phyloP scores from a whole-genome alignment of 1,284 basidiomycete species.

The Amylostereum chailletii region DNA sequence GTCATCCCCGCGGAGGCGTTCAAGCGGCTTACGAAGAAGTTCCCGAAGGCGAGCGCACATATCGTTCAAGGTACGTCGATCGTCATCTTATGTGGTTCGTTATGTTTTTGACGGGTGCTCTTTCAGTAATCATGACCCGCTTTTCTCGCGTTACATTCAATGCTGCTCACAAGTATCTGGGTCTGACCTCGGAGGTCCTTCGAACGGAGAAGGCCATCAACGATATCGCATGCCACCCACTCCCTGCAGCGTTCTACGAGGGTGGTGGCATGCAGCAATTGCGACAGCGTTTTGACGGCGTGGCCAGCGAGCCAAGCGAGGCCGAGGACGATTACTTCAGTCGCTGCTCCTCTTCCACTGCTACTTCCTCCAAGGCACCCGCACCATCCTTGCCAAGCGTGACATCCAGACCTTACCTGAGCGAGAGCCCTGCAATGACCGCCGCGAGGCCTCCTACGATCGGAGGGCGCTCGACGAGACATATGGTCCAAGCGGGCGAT shows the following conservation, averaged over 20 bases:
- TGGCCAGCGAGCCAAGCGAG: conserved; percentile 33
- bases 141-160: conserved; percentile 97
- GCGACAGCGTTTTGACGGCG: conserved; percentile 74
- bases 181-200: conserved; percentile 91
- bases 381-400: conserved; percentile 4
- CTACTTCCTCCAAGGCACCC: conserved; percentile 14
- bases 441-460: neutral
- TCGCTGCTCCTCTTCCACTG: conserved; percentile 16
- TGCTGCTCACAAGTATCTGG: conserved; percentile 93
- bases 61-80: conserved; percentile 77
- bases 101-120: conserved; percentile 9
- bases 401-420: conserved; percentile 8
- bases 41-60: conserved; percentile 93
- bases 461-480: conserved; percentile 12
- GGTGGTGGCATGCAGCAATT: conserved; percentile 88
- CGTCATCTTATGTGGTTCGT: neutral
- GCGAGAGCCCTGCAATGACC: conserved; percentile 17
- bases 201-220: conserved; percentile 97
- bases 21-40: conserved; percentile 85
- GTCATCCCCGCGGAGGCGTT: conserved; percentile 99
- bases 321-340: conserved; percentile 51
- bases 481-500: conserved; percentile 60
- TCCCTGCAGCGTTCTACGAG: conserved; percentile 89
- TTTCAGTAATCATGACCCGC: conserved; percentile 83
- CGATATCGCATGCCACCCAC: conserved; percentile 89